Percentiles rank a stretch among this genome's conserved stretches.
phyloP scores from a whole-genome alignment of 2,329 filamentous ascomycete genomes.

The Raffaelea arxii region DNA sequence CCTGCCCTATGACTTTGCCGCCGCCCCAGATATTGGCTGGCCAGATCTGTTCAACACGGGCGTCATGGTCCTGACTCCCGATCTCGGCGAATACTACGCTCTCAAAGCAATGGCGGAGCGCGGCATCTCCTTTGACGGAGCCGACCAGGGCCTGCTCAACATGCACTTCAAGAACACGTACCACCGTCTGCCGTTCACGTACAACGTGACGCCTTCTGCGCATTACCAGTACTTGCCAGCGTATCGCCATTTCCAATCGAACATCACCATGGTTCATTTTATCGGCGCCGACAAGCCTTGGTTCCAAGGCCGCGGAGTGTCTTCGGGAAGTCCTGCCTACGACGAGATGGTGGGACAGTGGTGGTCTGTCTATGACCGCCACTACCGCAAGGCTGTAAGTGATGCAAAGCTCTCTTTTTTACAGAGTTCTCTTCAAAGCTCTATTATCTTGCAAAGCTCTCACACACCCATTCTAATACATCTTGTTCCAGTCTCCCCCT shows the following conservation, averaged over 20 bases:
- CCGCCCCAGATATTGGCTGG: conserved; percentile 94
- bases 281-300: conserved; percentile 90
- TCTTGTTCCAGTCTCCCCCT: not conserved
- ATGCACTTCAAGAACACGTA: conserved; percentile 81
- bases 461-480: conserved; percentile 3
- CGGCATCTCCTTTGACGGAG: conserved; percentile 91
- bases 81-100: conserved; percentile 79
- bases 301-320: conserved; percentile 51
- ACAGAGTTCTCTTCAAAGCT: not conserved
- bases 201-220: conserved; percentile 93
- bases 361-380: conserved; percentile 91
- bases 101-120: conserved; percentile 73
- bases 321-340: conserved; percentile 53
- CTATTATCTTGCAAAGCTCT: too few species aligned
- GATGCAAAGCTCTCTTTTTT: too few species aligned
- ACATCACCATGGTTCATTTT: conserved; percentile 87
- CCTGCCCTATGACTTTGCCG: conserved; percentile 47
- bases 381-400: conserved; percentile 55
- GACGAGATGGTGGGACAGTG: conserved; percentile 77
- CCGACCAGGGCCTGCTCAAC: conserved; percentile 91
- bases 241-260: conserved; percentile 84
- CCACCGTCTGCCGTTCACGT: conserved; percentile 85
- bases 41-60: conserved; percentile 98
- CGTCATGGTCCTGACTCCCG: conserved; percentile 82
- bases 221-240: conserved; percentile 97